These are phyloP conservation scores for Wickerhamiella australiensis DNA, from an alignment of 805 yeast species.

Conservation along the genomic window DNA sequence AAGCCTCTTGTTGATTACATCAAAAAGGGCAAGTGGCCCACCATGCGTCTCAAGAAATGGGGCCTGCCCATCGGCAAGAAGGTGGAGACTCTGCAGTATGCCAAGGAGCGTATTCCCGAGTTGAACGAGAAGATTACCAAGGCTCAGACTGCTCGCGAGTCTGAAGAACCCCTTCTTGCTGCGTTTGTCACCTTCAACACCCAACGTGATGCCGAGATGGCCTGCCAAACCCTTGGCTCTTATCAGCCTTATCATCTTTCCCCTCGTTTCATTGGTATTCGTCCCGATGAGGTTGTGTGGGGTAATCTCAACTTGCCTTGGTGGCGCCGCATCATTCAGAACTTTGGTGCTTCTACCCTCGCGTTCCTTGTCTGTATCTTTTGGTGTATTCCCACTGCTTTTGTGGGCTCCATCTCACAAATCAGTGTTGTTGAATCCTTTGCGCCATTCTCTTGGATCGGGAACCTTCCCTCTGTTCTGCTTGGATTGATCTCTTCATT, in stretches of 20 bases:
- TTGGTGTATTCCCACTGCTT: conserved; percentile 98
- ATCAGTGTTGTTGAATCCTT: conserved; percentile 40
- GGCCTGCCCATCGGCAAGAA: conserved; percentile 50
- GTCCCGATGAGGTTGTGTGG: conserved; percentile 84
- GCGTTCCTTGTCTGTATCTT: conserved; percentile 64
- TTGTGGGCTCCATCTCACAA: conserved; percentile 88
- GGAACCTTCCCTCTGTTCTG: conserved; percentile 55
- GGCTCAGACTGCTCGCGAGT: conserved; percentile 42
- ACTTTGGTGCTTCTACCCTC: conserved; percentile 42
- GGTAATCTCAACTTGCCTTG: conserved; percentile 50
- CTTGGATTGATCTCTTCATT: conserved; percentile 81
- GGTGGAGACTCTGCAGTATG: conserved; percentile 71
- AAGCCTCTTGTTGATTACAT: conserved; percentile 35
- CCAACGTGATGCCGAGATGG: conserved; percentile 79
- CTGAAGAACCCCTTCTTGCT: conserved; percentile 60
- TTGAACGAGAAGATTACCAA: conserved; percentile 52
- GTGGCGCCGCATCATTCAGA: conserved; percentile 45
- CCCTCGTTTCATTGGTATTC: conserved; percentile 44
- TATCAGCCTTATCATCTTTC: conserved; percentile 34
- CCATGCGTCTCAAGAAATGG: conserved; percentile 52
- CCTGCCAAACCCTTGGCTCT: conserved; percentile 61
- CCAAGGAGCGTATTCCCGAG: conserved; percentile 53
- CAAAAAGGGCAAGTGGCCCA: conserved; percentile 59
- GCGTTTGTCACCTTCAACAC: conserved; percentile 72
- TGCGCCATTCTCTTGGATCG: conserved; percentile 42